Evolutionary conservation across 2,329 filamentous ascomycete species (phyloP).

Genomic region (Pseudocercospora ulei): DNA sequence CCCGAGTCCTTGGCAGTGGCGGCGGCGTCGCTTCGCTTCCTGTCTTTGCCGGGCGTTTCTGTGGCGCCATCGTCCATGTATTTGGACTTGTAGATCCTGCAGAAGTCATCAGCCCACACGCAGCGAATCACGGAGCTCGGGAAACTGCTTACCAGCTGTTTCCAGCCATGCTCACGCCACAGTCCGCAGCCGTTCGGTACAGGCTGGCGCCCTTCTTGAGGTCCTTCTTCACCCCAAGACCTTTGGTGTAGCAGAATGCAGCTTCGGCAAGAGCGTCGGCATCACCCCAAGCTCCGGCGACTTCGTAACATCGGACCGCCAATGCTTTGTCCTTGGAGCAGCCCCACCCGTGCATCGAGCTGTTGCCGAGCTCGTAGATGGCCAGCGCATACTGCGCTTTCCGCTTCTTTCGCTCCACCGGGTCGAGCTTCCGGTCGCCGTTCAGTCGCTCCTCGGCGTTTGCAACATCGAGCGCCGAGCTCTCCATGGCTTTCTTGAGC

Average conservation of each 20-base stretch:
- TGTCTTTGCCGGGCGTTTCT: constrained; percentile 15
- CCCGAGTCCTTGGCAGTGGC: constrained; percentile 14
- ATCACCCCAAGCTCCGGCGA: constrained; percentile 91
- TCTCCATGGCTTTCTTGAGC: constrained; percentile 83
- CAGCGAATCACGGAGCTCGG: neutral
- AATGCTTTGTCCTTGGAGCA: constrained; percentile 84
- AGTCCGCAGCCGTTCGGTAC: constrained; percentile 80
- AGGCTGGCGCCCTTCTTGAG: constrained; percentile 86
- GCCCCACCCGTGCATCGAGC: constrained; percentile 97
- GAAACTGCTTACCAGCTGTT: constrained; percentile 82
- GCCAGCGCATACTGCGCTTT: constrained; percentile 90
- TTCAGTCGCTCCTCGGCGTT: constrained; percentile 36
- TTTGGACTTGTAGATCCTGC: constrained; percentile 92
- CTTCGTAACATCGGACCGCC: constrained; percentile 88
- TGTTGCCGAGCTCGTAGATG: constrained; percentile 92
- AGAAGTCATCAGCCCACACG: neutral
- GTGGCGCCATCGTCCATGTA: constrained; percentile 53
- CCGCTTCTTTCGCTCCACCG: constrained; percentile 63
- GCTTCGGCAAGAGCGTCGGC: constrained; percentile 87
- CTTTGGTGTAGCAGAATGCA: constrained; percentile 91
- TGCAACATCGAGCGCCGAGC: constrained; percentile 75
- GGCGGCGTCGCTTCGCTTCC: constrained; percentile 19
- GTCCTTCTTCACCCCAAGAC: constrained; percentile 89
- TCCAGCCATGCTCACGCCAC: constrained; percentile 94
- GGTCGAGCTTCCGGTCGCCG: constrained; percentile 18